Evolutionary conservation across 2,329 filamentous ascomycete genomes (phyloP).

Genomic region (Neofusicoccum laricinum): DNA sequence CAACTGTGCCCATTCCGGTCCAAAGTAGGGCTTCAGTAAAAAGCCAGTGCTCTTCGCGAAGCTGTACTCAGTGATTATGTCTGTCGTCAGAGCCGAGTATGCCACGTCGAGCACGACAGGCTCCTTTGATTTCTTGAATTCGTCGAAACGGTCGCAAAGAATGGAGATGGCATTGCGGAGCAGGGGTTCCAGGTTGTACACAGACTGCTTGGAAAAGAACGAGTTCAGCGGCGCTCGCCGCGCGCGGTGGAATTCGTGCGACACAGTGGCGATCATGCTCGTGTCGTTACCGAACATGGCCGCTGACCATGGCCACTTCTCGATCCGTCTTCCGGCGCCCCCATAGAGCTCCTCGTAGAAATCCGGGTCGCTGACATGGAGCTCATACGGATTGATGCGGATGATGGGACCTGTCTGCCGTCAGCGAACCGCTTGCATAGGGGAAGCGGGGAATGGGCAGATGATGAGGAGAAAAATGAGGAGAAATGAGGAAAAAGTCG

Average conservation of each 20-base stretch:
- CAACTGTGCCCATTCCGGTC: not conserved
- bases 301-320: constrained; percentile 21
- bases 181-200: constrained; percentile 23
- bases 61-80: constrained; percentile 22
- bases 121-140: constrained; percentile 6
- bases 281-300: constrained; percentile 18
- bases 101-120: constrained; percentile 12
- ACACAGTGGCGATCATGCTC: constrained; percentile 19
- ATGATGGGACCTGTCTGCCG: constrained; percentile 26
- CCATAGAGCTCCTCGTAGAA: constrained; percentile 23
- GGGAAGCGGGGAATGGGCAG: not conserved
- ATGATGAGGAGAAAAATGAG: not conserved
- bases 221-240: constrained; percentile 23
- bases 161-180: constrained; percentile 21
- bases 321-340: not conserved
- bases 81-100: constrained; percentile 17
- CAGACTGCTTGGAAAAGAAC: constrained; percentile 27
- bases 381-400: constrained; percentile 32
- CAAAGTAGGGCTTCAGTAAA: constrained; percentile 21
- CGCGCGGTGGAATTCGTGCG: constrained; percentile 22
- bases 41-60: constrained; percentile 21
- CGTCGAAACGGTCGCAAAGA: constrained; percentile 20
- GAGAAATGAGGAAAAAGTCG: not conserved
- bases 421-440: not conserved
- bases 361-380: constrained; percentile 26